A percentile compares a stretch with the other conserved stretches of the same genome.
Conservation (phyloP, 2,329 filamentous ascomycete species). For the Aspergillus caelatus region DNA sequence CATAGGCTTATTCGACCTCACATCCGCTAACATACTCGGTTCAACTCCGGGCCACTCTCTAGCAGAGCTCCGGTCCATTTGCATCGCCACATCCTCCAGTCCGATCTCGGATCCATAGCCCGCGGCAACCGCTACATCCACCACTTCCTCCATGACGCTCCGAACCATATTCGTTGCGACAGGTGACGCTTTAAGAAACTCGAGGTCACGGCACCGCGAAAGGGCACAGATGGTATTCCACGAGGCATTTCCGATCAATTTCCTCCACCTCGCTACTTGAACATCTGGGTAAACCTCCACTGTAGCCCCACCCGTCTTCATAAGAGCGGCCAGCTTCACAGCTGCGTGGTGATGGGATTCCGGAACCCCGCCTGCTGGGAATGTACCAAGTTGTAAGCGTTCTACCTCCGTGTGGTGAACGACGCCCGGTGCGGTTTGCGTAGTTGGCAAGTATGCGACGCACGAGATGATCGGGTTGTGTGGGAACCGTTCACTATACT, state of each 20-base stretch:
- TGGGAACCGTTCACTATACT: conserved; percentile 55
- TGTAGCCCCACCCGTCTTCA: conserved; percentile 49
- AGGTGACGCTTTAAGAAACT: conserved; percentile 49
- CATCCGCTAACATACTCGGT: conserved; percentile 56
- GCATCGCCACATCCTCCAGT: conserved; percentile 38
- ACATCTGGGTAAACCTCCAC: conserved; percentile 57
- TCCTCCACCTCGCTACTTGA: conserved; percentile 61
- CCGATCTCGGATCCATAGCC: conserved; percentile 33
- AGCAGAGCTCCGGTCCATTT: conserved; percentile 41
- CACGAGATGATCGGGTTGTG: conserved; percentile 57
- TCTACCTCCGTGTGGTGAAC: conserved; percentile 49
- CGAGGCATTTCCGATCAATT: conserved; percentile 62
- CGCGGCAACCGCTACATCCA: conserved; percentile 42
- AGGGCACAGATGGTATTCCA: conserved; percentile 66
- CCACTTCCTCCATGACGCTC: conserved; percentile 51
- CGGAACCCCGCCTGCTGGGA: conserved; percentile 38
- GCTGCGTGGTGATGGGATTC: conserved; percentile 33
- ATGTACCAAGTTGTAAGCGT: conserved; percentile 55
- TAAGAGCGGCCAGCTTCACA: conserved; percentile 43
- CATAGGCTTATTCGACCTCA: conserved; percentile 43
- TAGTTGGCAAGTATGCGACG: conserved; percentile 58
- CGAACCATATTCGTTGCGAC: conserved; percentile 40
- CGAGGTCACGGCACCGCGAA: conserved; percentile 55
- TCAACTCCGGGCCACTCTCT: conserved; percentile 43
- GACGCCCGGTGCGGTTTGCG: conserved; percentile 53